phyloP scores from a whole-genome alignment of 2,329 filamentous ascomycete species.

The Stachybotrys echinatus region DNA sequence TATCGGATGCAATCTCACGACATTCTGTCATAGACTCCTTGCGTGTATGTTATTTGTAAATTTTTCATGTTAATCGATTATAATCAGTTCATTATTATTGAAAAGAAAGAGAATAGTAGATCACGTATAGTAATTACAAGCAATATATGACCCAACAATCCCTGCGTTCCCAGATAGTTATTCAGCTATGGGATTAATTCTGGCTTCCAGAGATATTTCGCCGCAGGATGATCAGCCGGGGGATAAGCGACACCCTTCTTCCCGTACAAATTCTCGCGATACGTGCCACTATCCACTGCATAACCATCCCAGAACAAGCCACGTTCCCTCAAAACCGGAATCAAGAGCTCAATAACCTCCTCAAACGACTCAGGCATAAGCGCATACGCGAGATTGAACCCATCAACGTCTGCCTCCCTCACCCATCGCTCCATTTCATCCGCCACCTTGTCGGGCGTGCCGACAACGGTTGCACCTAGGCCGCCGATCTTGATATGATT shows the following conservation, averaged over 20 bases:
- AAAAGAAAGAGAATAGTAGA: too few species aligned
- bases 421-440: conserved; percentile 29
- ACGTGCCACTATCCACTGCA: conserved; percentile 33
- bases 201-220: too few species aligned
- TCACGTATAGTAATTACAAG: too few species aligned
- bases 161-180: too few species aligned
- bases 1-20: too few species aligned
- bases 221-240: conserved; percentile 28
- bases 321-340: conserved; percentile 55
- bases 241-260: conserved; percentile 26
- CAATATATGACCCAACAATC: too few species aligned
- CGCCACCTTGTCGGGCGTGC: conserved; percentile 21
- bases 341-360: conserved; percentile 57
- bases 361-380: conserved; percentile 55
- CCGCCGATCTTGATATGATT: conserved; percentile 27
- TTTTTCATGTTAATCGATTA: too few species aligned
- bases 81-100: too few species aligned
- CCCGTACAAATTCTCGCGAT: conserved; percentile 36
- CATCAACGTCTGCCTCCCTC: conserved; percentile 56
- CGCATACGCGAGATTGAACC: conserved; percentile 33
- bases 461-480: conserved; percentile 20
- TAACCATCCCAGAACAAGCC: conserved; percentile 52
- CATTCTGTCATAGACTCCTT: too few species aligned
- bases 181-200: too few species aligned
- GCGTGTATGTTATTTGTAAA: too few species aligned